Percentiles rank a stretch among this genome's conserved stretches.
Conservation (phyloP, 2,329 filamentous ascomycete genomes). For the Clonostachys rhizophaga region DNA sequence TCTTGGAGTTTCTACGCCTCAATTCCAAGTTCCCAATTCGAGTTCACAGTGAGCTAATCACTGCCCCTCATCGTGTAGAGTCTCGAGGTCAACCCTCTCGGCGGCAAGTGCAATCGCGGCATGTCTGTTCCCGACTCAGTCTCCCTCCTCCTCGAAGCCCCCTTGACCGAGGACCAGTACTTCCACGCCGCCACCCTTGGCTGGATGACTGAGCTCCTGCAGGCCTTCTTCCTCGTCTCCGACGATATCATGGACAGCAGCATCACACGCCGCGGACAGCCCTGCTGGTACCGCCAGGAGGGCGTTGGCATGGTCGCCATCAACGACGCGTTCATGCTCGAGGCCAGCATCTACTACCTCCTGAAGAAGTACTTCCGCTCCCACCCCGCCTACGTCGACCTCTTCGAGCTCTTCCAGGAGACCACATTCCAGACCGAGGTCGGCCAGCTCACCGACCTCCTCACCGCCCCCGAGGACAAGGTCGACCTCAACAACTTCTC, state of each 20-base stretch:
- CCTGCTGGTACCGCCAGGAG: constrained; percentile 93
- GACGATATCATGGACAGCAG: constrained; percentile 98
- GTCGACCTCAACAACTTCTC: constrained; percentile 78
- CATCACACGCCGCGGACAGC: constrained; percentile 88
- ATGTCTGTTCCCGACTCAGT: constrained; percentile 95
- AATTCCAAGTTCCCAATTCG: background rate
- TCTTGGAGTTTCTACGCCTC: constrained; percentile 1
- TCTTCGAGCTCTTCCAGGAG: constrained; percentile 96
- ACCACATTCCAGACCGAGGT: constrained; percentile 90
- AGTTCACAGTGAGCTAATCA: too few species aligned
- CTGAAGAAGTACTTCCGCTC: constrained; percentile 91
- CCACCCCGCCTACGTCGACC: constrained; percentile 83
- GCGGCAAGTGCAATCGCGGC: constrained; percentile 97
- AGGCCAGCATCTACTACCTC: constrained; percentile 82
- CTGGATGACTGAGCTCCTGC: constrained; percentile 97
- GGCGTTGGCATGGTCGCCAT: constrained; percentile 94
- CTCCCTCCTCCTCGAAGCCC: constrained; percentile 67
- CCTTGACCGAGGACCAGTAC: constrained; percentile 78
- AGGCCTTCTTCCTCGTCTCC: constrained; percentile 97
- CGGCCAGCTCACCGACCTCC: constrained; percentile 88
- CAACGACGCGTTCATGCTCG: constrained; percentile 97
- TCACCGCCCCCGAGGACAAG: constrained; percentile 87
- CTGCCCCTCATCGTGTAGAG: constrained; percentile 42
- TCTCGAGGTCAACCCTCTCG: constrained; percentile 80
- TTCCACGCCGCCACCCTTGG: constrained; percentile 84